These are phyloP conservation scores for Lolium rigidum DNA, from an alignment of 176 grass and related monocot species.

Conservation along the genomic window DNA sequence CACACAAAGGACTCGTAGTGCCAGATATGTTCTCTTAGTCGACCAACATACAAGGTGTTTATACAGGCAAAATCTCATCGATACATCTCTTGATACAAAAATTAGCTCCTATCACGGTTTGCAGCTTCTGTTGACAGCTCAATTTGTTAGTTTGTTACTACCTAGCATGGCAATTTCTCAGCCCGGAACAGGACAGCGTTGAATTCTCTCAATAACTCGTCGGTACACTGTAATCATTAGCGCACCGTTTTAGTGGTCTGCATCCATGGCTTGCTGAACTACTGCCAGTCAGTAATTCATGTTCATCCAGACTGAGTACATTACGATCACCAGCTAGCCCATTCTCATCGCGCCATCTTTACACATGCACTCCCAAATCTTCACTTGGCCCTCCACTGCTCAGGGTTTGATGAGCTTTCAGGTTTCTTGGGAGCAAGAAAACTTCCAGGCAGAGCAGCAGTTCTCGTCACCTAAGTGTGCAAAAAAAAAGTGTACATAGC, in stretches of 20 bases:
- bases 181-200: not conserved
- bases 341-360: not conserved
- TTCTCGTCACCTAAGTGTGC: conserved; percentile 70
- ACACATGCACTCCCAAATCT: conserved; percentile 13
- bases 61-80: not conserved
- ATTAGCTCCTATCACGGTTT: not conserved
- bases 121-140: not conserved
- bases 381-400: not conserved
- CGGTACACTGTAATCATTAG: not conserved
- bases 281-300: not conserved
- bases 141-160: conserved; percentile 14
- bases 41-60: conserved; percentile 1
- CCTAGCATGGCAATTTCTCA: not conserved
- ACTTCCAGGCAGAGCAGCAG: conserved; percentile 85
- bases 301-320: not conserved
- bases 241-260: not conserved
- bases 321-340: conserved; percentile 5
- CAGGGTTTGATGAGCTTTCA: conserved; percentile 29
- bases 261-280: conserved; percentile 9
- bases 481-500: conserved; percentile 12
- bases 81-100: not conserved
- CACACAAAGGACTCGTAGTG: too few species aligned
- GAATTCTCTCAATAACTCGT: not conserved
- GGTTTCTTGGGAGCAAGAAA: conserved; percentile 54
- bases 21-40: too few species aligned